Evolutionary conservation across 306 rosid genomes (phyloP).

Genomic region (Quillaja saponaria): DNA sequence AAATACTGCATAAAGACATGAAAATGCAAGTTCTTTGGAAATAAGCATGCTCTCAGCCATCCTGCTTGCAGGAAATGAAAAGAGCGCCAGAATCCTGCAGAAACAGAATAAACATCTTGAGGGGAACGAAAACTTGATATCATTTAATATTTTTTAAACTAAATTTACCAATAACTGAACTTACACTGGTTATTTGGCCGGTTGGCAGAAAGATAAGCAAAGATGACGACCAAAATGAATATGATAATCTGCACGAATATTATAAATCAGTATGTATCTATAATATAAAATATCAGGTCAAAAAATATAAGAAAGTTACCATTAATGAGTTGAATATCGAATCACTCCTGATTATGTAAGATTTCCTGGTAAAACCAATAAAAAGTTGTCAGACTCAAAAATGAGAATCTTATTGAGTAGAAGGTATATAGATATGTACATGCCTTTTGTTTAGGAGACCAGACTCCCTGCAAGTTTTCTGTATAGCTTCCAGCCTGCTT

Average conservation of each 20-base stretch:
- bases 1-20: constrained; percentile 4
- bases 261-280: constrained; percentile 24
- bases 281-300: not conserved
- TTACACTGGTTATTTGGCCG: constrained; percentile 49
- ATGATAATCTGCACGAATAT: constrained; percentile 59
- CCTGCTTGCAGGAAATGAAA: not conserved
- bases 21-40: not conserved
- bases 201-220: constrained; percentile 57
- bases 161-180: constrained; percentile 23
- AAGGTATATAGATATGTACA: constrained; percentile 27
- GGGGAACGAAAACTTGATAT: too few relatives aligned
- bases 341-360: constrained; percentile 44
- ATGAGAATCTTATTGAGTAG: not conserved
- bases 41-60: constrained; percentile 15
- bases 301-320: constrained; percentile 42
- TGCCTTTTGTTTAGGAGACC: constrained; percentile 72
- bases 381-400: constrained; percentile 34
- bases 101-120: not conserved
- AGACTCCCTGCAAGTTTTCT: constrained; percentile 77
- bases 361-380: constrained; percentile 53
- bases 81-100: constrained; percentile 21
- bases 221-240: constrained; percentile 50
- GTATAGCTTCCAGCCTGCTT: constrained; percentile 74
- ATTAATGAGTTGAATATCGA: constrained; percentile 43
- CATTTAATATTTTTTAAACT: not conserved